Conservation (phyloP, 768 basidiomycete species). For the Lepiota venenata region DNA sequence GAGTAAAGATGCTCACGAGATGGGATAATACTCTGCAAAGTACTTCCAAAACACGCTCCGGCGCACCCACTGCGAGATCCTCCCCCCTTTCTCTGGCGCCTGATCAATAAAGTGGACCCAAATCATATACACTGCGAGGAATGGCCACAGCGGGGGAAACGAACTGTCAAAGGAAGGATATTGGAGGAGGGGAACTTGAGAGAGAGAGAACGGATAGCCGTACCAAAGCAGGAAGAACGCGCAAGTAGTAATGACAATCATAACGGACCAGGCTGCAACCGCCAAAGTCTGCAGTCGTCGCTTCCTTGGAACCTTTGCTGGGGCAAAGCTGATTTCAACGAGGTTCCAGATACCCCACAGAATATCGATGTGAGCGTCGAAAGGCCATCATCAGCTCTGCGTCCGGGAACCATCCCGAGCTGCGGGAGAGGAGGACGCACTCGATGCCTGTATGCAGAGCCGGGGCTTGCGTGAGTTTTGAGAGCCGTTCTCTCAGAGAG, state of each 20-base stretch:
- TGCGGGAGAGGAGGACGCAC: slow-evolving; percentile 40
- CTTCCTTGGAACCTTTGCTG: slow-evolving; percentile 80
- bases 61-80: slow-evolving; percentile 74
- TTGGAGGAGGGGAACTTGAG: neutral
- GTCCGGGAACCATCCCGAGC: neutral
- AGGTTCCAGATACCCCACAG: no score
- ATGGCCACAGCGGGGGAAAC: slow-evolving; percentile 84
- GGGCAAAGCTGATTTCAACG: slow-evolving; percentile 61
- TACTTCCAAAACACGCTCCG: slow-evolving; percentile 74
- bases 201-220: slow-evolving; percentile 26
- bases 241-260: slow-evolving; percentile 63
- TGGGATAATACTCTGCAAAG: slow-evolving; percentile 91
- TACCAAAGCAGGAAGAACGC: slow-evolving; percentile 83
- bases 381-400: neutral
- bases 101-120: slow-evolving; percentile 79
- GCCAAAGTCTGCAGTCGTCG: slow-evolving; percentile 85
- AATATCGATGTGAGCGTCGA: neutral
- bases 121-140: slow-evolving; percentile 69
- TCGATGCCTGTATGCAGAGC: slow-evolving; percentile 71
- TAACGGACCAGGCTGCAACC: slow-evolving; percentile 86
- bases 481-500: slow-evolving; percentile 58
- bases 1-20: slow-evolving; percentile 57
- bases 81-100: slow-evolving; percentile 69
- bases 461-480: slow-evolving; percentile 57
- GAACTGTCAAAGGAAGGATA: slow-evolving; percentile 49